A percentile compares a stretch with the other conserved stretches of the same genome.
Conservation (phyloP, 257 asterid species). For the Dorcoceras hygrometricum region DNA sequence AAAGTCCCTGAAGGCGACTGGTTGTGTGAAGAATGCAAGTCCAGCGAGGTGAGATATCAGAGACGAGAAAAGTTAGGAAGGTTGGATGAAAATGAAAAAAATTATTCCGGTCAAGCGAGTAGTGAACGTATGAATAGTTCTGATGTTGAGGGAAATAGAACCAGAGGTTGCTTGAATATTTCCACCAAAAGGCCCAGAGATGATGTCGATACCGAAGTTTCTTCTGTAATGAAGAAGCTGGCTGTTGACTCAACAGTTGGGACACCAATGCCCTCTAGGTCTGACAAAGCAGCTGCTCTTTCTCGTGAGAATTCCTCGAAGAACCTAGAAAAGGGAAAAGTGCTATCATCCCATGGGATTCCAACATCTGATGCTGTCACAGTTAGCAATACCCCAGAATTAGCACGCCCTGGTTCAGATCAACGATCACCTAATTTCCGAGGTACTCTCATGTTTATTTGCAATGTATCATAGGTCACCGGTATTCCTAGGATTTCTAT, state of each 20-base stretch:
- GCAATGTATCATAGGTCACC: slow-evolving; percentile 15
- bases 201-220: slow-evolving; percentile 69
- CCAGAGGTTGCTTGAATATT: slow-evolving; percentile 39
- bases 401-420: slow-evolving; percentile 46
- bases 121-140: slow-evolving; percentile 40
- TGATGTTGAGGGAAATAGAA: slow-evolving; percentile 41
- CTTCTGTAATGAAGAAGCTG: slow-evolving; percentile 57
- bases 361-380: slow-evolving; percentile 37
- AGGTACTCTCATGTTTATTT: slow-evolving; percentile 39
- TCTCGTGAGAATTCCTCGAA: slow-evolving; percentile 60
- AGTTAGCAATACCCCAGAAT: slow-evolving; percentile 42
- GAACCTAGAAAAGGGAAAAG: slow-evolving; percentile 53
- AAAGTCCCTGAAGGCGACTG: slow-evolving; percentile 82
- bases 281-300: slow-evolving; percentile 43
- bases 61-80: slow-evolving; percentile 43
- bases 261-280: slow-evolving; percentile 43
- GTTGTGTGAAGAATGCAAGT: slow-evolving; percentile 91
- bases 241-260: slow-evolving; percentile 48
- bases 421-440: slow-evolving; percentile 38
- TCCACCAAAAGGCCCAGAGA: slow-evolving; percentile 62
- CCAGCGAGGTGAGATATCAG: slow-evolving; percentile 38
- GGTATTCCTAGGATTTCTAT: slow-evolving; percentile 19
- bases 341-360: slow-evolving; percentile 34
- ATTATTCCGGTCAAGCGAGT: slow-evolving; percentile 46
- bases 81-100: slow-evolving; percentile 49